Percentiles rank a stretch among this genome's conserved stretches.
These are phyloP conservation scores for Pleurotus salmoneostramineus DNA, from an alignment of 768 basidiomycete species.

Conservation along the genomic window DNA sequence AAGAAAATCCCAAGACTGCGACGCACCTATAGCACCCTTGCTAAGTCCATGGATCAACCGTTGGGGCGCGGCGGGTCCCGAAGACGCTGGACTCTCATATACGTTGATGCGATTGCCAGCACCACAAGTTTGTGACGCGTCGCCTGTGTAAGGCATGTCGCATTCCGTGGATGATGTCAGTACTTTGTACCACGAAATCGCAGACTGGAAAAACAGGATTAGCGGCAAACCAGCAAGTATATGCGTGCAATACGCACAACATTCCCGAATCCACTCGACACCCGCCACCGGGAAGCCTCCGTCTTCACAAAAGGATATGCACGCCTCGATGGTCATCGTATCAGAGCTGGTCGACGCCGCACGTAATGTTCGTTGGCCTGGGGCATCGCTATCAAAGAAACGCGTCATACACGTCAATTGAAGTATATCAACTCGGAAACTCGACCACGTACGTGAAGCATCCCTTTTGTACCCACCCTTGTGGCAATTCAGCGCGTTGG, in stretches of 20 bases:
- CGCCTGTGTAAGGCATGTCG: slow-evolving; percentile 37
- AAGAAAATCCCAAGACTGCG: background rate
- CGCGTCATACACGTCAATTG: no score
- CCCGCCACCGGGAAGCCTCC: slow-evolving; percentile 39
- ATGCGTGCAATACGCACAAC: slow-evolving; percentile 32
- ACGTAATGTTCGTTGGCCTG: no score
- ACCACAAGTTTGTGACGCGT: slow-evolving; percentile 38
- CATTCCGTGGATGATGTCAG: slow-evolving; percentile 22
- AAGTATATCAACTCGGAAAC: no score
- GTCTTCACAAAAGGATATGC: slow-evolving; percentile 14
- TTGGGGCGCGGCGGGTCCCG: background rate
- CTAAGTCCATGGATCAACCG: background rate
- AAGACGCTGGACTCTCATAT: slow-evolving; percentile 11
- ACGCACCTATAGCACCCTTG: background rate
- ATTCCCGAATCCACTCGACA: slow-evolving; percentile 47
- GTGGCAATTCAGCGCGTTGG: no score
- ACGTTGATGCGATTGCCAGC: slow-evolving; percentile 38
- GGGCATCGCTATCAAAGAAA: no score
- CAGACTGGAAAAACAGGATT: background rate
- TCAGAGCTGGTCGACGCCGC: no score
- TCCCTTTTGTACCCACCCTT: no score
- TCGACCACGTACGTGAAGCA: no score
- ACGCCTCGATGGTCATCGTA: slow-evolving; percentile 37
- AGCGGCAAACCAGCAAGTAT: background rate
- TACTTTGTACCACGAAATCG: background rate